Conservation (phyloP, 192 early-diverging fungal species). For the Coemansia sp. region DNA sequence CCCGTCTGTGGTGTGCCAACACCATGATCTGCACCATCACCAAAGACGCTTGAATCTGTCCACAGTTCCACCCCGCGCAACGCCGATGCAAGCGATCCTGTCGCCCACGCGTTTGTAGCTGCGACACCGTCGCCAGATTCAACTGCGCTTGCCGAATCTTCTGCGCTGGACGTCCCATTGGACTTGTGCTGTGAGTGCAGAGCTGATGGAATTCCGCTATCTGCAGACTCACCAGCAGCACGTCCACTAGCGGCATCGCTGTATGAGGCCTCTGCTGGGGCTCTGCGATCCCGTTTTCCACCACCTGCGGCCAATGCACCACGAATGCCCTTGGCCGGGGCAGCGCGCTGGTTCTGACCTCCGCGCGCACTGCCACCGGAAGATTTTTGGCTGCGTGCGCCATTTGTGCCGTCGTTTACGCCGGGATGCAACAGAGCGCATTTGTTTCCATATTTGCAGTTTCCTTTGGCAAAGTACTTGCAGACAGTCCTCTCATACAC, state of each 20-base stretch:
- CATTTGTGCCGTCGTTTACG: constrained; percentile 9
- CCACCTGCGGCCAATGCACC: not conserved
- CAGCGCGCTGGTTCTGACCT: constrained; percentile 12
- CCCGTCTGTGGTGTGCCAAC: not conserved
- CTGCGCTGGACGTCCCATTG: not conserved
- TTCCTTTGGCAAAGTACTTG: constrained; percentile 77
- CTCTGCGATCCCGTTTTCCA: constrained; percentile 19
- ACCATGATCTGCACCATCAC: not conserved
- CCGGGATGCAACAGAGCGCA: constrained; percentile 59
- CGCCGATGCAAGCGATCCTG: constrained; percentile 11
- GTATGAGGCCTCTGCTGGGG: constrained; percentile 8
- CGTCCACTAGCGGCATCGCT: constrained; percentile 27
- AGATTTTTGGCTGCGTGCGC: constrained; percentile 5
- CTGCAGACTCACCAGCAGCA: not conserved
- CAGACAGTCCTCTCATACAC: constrained; percentile 64
- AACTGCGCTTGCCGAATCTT: constrained; percentile 7
- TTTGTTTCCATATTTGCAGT: constrained; percentile 77
- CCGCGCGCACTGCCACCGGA: constrained; percentile 11
- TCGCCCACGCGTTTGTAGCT: constrained; percentile 15
- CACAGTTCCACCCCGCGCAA: constrained; percentile 8
- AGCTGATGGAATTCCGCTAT: constrained; percentile 2
- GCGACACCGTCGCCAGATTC: constrained; percentile 17
- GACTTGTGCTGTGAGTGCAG: not conserved
- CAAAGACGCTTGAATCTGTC: constrained; percentile 12
- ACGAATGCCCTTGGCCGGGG: not conserved